Percentiles rank a stretch among this genome's conserved stretches.
Evolutionary conservation across 2,329 filamentous ascomycete species (phyloP).

Genomic region (Colletotrichum simmondsii): DNA sequence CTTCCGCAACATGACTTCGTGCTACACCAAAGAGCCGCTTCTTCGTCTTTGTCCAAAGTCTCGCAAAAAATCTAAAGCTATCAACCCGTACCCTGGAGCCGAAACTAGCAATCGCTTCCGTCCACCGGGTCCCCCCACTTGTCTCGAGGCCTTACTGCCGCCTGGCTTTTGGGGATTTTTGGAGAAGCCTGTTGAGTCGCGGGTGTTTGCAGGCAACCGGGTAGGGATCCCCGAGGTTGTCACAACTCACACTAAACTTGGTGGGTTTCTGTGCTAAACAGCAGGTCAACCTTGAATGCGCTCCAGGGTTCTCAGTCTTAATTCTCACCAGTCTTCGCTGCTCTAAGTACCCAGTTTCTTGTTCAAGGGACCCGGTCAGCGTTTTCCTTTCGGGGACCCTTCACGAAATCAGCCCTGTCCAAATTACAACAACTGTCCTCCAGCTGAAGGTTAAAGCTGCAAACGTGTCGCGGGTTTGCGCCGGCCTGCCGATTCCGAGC

Average conservation of each 20-base stretch:
- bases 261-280: slow-evolving; percentile 24
- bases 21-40: slow-evolving; percentile 8
- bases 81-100: neutral
- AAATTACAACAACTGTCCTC: slow-evolving; percentile 18
- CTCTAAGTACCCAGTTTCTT: neutral
- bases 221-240: slow-evolving; percentile 22
- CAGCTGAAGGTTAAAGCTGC: slow-evolving; percentile 20
- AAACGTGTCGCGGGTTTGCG: slow-evolving; percentile 23
- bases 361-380: neutral
- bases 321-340: neutral
- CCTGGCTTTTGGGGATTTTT: slow-evolving; percentile 7
- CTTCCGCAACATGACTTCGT: neutral
- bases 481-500: slow-evolving; percentile 28
- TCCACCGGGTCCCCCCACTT: neutral
- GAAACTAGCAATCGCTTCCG: neutral
- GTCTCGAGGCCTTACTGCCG: neutral
- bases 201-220: neutral
- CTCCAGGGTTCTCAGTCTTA: neutral
- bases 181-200: slow-evolving; percentile 3
- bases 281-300: slow-evolving; percentile 18
- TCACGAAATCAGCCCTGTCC: slow-evolving; percentile 12
- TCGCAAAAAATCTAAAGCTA: neutral
- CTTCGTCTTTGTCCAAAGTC: neutral
- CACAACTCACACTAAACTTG: slow-evolving; percentile 29
- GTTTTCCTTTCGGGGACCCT: neutral